These are phyloP conservation scores for Gossypium sturtianum DNA, from an alignment of 345 rosid genomes.

Conservation along the genomic window DNA sequence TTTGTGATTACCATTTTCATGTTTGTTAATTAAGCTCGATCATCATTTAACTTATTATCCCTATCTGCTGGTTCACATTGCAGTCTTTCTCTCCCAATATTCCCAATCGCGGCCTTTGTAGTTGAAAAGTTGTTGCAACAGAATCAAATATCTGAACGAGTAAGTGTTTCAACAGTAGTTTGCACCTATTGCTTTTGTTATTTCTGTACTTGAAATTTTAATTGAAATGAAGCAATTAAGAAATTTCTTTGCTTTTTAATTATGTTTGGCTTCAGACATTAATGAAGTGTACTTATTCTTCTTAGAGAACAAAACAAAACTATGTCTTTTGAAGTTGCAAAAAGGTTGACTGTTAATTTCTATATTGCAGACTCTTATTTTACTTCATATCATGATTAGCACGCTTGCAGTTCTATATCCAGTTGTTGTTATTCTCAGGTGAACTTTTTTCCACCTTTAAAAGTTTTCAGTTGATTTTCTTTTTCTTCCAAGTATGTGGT, in stretches of 20 bases:
- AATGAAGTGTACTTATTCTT: background rate
- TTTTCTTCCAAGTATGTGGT: background rate
- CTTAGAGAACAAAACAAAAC: background rate
- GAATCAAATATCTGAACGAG: conserved; percentile 54
- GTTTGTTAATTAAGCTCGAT: background rate
- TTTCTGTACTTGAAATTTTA: background rate
- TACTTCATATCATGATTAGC: conserved; percentile 66
- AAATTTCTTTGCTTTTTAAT: background rate
- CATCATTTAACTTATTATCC: background rate
- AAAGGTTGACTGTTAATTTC: conserved; percentile 15
- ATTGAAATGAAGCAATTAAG: background rate
- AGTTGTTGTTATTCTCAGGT: conserved; percentile 81
- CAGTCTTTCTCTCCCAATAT: conserved; percentile 83
- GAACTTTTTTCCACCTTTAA: conserved; percentile 10
- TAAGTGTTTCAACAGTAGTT: conserved; percentile 30
- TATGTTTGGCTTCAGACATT: background rate
- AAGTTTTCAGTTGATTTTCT: background rate
- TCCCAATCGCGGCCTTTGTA: conserved; percentile 68
- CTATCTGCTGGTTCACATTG: conserved; percentile 22
- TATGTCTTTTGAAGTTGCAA: background rate
- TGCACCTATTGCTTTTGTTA: background rate
- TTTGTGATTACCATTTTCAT: background rate
- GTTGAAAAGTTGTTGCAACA: conserved; percentile 69
- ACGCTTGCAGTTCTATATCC: conserved; percentile 68
- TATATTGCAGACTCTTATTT: conserved; percentile 50